phyloP scores from a whole-genome alignment of 352 stramenopile genomes.

The Globisporangium acanthophoron region DNA sequence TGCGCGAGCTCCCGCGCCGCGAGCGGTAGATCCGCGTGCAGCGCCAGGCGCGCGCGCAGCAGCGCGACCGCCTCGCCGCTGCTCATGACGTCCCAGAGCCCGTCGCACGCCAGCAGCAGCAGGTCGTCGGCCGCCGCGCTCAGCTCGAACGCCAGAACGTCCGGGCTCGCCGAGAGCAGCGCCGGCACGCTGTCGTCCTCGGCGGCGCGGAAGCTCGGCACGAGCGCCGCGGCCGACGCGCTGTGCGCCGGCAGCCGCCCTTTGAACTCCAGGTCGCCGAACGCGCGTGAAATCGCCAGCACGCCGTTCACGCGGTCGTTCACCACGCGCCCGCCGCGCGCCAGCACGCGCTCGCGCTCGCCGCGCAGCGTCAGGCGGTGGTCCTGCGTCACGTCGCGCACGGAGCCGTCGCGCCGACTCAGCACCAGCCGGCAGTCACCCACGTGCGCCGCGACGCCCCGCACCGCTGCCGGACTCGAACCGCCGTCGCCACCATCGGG shows the following conservation, averaged over 20 bases:
- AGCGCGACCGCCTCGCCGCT: slow-evolving; percentile 57
- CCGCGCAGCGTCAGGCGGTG: slow-evolving; percentile 45
- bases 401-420: slow-evolving; percentile 27
- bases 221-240: slow-evolving; percentile 2
- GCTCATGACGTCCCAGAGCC: slow-evolving; percentile 78
- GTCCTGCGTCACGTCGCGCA: slow-evolving; percentile 53
- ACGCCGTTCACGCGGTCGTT: slow-evolving; percentile 84
- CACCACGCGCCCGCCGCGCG: slow-evolving; percentile 54
- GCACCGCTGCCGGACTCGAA: slow-evolving; percentile 10
- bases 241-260: slow-evolving; percentile 20
- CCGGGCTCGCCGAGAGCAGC: slow-evolving; percentile 47
- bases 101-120: slow-evolving; percentile 75
- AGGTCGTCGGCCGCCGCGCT: slow-evolving; percentile 45
- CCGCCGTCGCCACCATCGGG: background rate
- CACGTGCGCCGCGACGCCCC: slow-evolving; percentile 48
- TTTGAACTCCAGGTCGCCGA: slow-evolving; percentile 85
- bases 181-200: slow-evolving; percentile 51
- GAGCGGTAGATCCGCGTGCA: slow-evolving; percentile 51
- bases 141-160: slow-evolving; percentile 36
- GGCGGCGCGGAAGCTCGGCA: slow-evolving; percentile 8
- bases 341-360: slow-evolving; percentile 51
- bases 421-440: slow-evolving; percentile 76
- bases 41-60: slow-evolving; percentile 37
- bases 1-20: slow-evolving; percentile 68
- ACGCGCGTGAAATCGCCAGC: slow-evolving; percentile 81